These are phyloP conservation scores for Ocimum tenuiflorum DNA, from an alignment of 257 asterid species.

Conservation along the genomic window DNA sequence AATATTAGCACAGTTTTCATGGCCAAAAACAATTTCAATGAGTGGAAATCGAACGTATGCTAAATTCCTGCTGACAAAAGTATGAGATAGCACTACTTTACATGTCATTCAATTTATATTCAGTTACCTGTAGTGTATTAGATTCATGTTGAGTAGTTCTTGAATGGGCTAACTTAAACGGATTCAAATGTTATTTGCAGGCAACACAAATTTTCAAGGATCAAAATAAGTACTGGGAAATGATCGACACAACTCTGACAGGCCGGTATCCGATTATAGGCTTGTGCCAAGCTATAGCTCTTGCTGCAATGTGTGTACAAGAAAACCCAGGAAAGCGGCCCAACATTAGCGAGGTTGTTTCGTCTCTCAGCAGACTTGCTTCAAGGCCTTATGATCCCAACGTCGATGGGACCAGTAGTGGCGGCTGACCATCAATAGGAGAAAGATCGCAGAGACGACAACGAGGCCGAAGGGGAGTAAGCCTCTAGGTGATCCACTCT, in stretches of 20 bases:
- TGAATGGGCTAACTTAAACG: neutral
- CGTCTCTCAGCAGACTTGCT: slow-evolving; percentile 37
- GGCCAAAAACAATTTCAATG: too few species aligned
- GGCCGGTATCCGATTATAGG: slow-evolving; percentile 41
- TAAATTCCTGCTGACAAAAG: too few species aligned
- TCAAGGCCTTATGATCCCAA: slow-evolving; percentile 30
- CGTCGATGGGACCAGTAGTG: too few species aligned
- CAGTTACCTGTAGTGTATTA: too few species aligned
- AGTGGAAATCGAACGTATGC: too few species aligned
- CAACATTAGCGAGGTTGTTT: slow-evolving; percentile 34
- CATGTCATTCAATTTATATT: too few species aligned
- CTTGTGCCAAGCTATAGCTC: slow-evolving; percentile 46
- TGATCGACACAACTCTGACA: slow-evolving; percentile 41
- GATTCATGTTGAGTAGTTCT: neutral
- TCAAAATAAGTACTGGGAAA: slow-evolving; percentile 33
- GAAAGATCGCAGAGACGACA: neutral
- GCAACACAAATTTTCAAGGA: slow-evolving; percentile 45
- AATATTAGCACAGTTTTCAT: too few species aligned
- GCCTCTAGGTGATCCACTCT: neutral
- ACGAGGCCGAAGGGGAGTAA: neutral
- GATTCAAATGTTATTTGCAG: slow-evolving; percentile 22
- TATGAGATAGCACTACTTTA: too few species aligned
- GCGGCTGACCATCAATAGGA: too few species aligned
- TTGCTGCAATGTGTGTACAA: slow-evolving; percentile 56
- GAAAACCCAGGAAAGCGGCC: slow-evolving; percentile 46